Percentiles rank a stretch among this genome's conserved stretches.
These are phyloP conservation scores for Lolium multiflorum DNA, from an alignment of 176 grass and related monocot genomes.

Conservation along the genomic window DNA sequence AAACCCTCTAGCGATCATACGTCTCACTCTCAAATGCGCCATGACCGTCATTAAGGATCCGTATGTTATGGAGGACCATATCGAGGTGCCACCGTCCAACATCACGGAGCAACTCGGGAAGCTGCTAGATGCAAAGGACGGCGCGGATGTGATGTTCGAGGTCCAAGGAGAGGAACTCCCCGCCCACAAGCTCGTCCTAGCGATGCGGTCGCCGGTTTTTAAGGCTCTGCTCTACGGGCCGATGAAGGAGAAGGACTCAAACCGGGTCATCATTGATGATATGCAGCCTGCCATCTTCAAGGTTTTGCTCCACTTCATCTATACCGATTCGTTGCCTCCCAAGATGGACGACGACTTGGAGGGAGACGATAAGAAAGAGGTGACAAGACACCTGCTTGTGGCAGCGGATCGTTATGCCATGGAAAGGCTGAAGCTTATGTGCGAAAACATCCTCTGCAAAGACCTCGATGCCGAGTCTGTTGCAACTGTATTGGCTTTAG, in stretches of 20 bases:
- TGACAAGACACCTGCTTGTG: not conserved
- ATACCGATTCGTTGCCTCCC: not conserved
- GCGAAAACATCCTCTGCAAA: no score
- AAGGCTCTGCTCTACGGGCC: not conserved
- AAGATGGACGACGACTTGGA: not conserved
- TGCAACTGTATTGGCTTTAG: no score
- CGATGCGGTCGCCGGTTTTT: not conserved
- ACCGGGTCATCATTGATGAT: not conserved
- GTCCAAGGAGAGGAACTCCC: not conserved
- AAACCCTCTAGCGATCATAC: no score
- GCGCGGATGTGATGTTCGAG: not conserved
- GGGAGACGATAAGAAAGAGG: not conserved
- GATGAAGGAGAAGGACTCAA: not conserved
- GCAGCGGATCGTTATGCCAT: not conserved
- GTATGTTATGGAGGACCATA: not conserved
- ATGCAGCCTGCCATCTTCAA: not conserved
- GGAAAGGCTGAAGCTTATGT: not conserved
- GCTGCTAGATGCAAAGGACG: not conserved
- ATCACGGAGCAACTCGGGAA: not conserved
- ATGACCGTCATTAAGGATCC: not conserved
- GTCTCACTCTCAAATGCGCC: not conserved
- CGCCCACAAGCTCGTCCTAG: not conserved
- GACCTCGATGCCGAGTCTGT: no score
- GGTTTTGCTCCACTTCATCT: conserved; percentile 6
- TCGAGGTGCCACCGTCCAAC: not conserved